phyloP scores from a whole-genome alignment of 108 stramenopile genomes.

The Pseudonitzschia multiseries region DNA sequence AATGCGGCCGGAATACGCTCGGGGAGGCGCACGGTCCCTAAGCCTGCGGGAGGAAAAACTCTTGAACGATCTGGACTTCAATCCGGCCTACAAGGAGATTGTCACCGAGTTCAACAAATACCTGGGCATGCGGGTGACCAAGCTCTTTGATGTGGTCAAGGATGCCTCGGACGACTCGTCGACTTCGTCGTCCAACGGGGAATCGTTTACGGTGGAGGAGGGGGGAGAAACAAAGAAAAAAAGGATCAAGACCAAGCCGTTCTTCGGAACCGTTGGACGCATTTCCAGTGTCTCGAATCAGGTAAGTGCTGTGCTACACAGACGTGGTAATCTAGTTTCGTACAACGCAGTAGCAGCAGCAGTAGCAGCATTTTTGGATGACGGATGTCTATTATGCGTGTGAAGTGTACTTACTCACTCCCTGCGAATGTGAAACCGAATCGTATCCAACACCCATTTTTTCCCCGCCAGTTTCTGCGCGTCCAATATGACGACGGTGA shows the following conservation, averaged over 20 bases:
- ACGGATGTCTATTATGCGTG: neutral
- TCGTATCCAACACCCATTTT: neutral
- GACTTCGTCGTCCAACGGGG: neutral
- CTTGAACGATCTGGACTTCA: slow-evolving; percentile 2
- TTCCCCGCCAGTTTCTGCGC: neutral
- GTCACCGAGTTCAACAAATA: slow-evolving; percentile 1
- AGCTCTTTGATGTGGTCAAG: neutral
- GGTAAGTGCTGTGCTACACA: neutral
- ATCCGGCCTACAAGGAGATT: neutral
- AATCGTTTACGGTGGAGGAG: too few relatives aligned
- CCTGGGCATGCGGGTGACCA: slow-evolving; percentile 2
- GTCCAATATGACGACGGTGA: slow-evolving; percentile 17
- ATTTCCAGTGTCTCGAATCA: slow-evolving; percentile 4
- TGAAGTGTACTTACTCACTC: neutral
- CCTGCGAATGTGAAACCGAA: neutral
- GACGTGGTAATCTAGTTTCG: too few relatives aligned
- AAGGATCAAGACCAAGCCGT: neutral
- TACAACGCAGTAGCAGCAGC: too few relatives aligned
- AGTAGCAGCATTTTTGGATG: too few relatives aligned
- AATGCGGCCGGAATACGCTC: neutral
- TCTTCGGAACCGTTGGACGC: slow-evolving; percentile 3
- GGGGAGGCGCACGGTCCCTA: neutral
- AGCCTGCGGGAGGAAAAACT: slow-evolving; percentile 2
- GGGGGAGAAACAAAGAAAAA: too few relatives aligned
- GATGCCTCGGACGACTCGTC: neutral